These are phyloP conservation scores for Thinopyrum elongatum DNA, from an alignment of 176 grass and related monocot genomes.

Conservation along the genomic window DNA sequence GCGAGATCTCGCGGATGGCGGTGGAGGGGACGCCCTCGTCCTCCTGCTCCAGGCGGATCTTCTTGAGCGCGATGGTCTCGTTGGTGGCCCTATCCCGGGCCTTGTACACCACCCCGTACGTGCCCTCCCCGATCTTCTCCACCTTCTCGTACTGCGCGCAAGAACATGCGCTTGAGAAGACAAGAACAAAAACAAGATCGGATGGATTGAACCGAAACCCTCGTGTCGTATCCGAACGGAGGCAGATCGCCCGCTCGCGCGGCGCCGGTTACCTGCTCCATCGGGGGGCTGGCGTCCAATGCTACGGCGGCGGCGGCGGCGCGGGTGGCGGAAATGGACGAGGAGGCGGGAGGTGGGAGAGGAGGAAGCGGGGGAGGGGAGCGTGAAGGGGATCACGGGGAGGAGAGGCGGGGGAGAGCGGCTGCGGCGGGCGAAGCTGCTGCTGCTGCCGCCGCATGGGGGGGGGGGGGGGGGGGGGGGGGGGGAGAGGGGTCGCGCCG, in stretches of 20 bases:
- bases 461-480: background rate
- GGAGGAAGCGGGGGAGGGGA: conserved; percentile 1
- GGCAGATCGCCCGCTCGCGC: conserved; percentile 19
- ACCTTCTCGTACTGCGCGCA: conserved; percentile 80
- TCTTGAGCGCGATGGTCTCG: conserved; percentile 96
- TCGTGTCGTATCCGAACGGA: background rate
- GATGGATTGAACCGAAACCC: background rate
- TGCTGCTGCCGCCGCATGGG: conserved; percentile 37
- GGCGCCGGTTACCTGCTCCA: conserved; percentile 76
- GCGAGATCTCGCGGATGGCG: conserved; percentile 93
- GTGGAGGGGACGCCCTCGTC: conserved; percentile 95
- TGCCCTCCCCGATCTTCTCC: conserved; percentile 98
- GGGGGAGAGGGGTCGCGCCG: background rate
- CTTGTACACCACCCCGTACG: conserved; percentile 97
- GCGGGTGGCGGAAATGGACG: background rate
- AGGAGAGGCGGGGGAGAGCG: conserved; percentile 27
- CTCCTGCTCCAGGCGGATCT: conserved; percentile 95
- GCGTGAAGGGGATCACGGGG: conserved; percentile 12
- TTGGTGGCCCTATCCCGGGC: conserved; percentile 74
- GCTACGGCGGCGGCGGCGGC: background rate
- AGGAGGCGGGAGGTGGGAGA: background rate
- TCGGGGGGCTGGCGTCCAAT: conserved; percentile 30
- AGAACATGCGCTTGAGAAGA: background rate
- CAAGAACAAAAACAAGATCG: background rate
- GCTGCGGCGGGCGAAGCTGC: conserved; percentile 25